A percentile compares a stretch with the other conserved stretches of the same genome.
Evolutionary conservation across 2,329 filamentous ascomycete genomes (phyloP).

Genomic region (Aspergillus unguis): DNA sequence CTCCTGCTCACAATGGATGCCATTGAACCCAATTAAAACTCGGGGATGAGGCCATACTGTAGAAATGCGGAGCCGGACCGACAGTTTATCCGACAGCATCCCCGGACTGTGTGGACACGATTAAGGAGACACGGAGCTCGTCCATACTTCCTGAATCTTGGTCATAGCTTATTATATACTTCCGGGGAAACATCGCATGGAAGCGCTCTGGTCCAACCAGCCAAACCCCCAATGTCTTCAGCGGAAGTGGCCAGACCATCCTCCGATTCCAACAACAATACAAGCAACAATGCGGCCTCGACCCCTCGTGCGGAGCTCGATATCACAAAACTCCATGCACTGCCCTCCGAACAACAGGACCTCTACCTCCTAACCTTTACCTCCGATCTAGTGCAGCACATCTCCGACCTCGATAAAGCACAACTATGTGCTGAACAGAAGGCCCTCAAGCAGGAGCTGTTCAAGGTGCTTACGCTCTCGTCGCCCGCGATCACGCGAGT

Average conservation of each 20-base stretch:
- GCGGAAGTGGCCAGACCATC: slow-evolving; percentile 32
- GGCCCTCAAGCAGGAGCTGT: slow-evolving; percentile 87
- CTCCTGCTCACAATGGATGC: slow-evolving; percentile 23
- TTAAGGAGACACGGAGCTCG: slow-evolving; percentile 13
- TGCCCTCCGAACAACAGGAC: slow-evolving; percentile 93
- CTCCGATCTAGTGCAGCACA: slow-evolving; percentile 76
- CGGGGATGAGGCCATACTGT: background rate
- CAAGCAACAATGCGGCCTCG: slow-evolving; percentile 32
- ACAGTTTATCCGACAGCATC: slow-evolving; percentile 29
- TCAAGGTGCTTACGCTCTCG: slow-evolving; percentile 82
- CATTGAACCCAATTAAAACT: slow-evolving; percentile 17
- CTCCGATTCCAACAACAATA: slow-evolving; percentile 28
- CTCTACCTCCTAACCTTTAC: slow-evolving; percentile 89
- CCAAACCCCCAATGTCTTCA: slow-evolving; percentile 37
- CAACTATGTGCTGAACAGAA: slow-evolving; percentile 85
- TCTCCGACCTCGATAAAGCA: slow-evolving; percentile 66
- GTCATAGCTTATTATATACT: slow-evolving; percentile 2
- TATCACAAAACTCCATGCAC: slow-evolving; percentile 78
- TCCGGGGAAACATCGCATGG: slow-evolving; percentile 13
- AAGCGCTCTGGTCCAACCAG: slow-evolving; percentile 10
- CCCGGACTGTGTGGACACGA: slow-evolving; percentile 19
- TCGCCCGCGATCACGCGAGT: slow-evolving; percentile 81
- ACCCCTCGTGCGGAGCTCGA: slow-evolving; percentile 66
- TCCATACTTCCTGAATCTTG: background rate
- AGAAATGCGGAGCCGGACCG: slow-evolving; percentile 24